A percentile compares a stretch with the other conserved stretches of the same genome.
phyloP scores from a whole-genome alignment of 805 yeast genomes.

The Wickerhamiella hasegawae region DNA sequence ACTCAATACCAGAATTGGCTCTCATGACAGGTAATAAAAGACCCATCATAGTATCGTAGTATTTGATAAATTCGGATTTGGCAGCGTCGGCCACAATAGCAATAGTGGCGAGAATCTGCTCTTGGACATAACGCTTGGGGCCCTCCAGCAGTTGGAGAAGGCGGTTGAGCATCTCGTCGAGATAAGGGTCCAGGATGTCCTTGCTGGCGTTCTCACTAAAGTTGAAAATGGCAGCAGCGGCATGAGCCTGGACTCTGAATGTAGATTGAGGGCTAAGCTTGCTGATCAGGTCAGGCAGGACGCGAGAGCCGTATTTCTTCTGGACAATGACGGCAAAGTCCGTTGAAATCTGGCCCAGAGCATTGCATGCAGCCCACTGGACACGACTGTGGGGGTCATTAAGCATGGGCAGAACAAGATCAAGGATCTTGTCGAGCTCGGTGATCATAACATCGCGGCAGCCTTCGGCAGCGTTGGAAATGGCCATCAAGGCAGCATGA shows the following conservation, averaged over 20 bases:
- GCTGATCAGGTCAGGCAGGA: constrained; percentile 78
- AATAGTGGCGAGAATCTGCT: constrained; percentile 90
- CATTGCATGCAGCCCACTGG: constrained; percentile 94
- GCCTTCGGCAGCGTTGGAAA: constrained; percentile 95
- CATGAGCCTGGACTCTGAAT: constrained; percentile 91
- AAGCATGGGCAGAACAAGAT: constrained; percentile 71
- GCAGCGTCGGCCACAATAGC: constrained; percentile 95
- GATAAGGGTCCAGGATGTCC: constrained; percentile 79
- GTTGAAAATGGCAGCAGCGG: constrained; percentile 95
- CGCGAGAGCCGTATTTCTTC: constrained; percentile 56
- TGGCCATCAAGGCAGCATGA: constrained; percentile 93
- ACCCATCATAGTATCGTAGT: constrained; percentile 91
- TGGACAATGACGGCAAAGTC: constrained; percentile 88
- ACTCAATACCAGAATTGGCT: constrained; percentile 64
- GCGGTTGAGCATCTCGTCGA: constrained; percentile 64
- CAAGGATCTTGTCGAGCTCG: constrained; percentile 69
- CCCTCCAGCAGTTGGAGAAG: constrained; percentile 63
- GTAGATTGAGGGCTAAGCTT: constrained; percentile 49
- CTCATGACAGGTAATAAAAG: constrained; percentile 61
- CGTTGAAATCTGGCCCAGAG: constrained; percentile 90
- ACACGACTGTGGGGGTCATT: constrained; percentile 84
- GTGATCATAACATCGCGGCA: constrained; percentile 74
- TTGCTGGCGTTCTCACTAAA: constrained; percentile 84
- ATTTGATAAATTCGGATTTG: constrained; percentile 69
- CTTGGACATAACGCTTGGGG: constrained; percentile 87